These are phyloP conservation scores for Rhizopogon roseolus DNA, from an alignment of 768 basidiomycete species.

Conservation along the genomic window DNA sequence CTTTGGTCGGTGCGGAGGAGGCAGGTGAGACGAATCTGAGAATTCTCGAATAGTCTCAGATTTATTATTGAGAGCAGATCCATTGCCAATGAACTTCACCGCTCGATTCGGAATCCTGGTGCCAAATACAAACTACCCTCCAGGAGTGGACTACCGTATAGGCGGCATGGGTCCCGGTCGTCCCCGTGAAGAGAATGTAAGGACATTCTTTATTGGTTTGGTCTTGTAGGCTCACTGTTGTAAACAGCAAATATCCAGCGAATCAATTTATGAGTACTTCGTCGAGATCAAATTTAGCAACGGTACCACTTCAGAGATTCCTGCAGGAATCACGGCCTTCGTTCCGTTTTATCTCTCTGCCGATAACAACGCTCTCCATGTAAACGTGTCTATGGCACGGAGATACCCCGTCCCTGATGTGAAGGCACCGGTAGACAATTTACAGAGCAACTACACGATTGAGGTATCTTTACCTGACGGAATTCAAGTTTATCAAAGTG, in stretches of 20 bases:
- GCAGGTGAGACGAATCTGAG: not conserved
- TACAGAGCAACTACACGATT: conserved; percentile 5
- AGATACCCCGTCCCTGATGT: too few relatives aligned
- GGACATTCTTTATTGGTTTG: not conserved
- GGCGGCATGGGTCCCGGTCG: not conserved
- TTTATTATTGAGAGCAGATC: not conserved
- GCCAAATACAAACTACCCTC: conserved; percentile 19
- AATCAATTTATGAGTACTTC: conserved; percentile 18
- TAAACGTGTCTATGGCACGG: not conserved
- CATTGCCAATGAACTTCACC: not conserved
- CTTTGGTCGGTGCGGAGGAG: not conserved
- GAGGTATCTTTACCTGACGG: not conserved
- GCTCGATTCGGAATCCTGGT: conserved; percentile 11
- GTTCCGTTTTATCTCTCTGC: not conserved
- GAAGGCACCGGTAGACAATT: not conserved
- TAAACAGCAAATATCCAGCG: not conserved
- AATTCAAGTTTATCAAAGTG: not conserved
- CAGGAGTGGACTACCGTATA: conserved; percentile 4
- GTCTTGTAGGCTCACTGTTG: not conserved
- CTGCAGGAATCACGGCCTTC: conserved; percentile 2
- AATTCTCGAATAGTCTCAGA: not conserved
- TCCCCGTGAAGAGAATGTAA: too few relatives aligned
- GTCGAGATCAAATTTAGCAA: conserved; percentile 9
- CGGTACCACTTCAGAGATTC: conserved; percentile 10
- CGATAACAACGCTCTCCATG: not conserved